phyloP scores from a whole-genome alignment of 352 stramenopile genomes.

The Phytopythium oedochilum region DNA sequence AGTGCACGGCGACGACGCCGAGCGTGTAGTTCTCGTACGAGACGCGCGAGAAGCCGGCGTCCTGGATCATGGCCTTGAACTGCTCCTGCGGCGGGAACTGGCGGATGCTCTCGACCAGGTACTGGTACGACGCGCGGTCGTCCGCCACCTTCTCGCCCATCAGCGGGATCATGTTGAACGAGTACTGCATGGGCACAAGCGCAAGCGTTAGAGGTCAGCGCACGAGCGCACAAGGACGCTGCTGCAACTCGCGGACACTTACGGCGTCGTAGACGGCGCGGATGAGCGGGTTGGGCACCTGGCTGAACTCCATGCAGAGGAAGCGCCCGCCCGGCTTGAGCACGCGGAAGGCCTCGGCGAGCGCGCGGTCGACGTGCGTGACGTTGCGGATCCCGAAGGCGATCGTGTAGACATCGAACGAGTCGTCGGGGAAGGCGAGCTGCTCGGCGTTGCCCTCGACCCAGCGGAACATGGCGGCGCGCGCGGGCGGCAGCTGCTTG shows the following conservation, averaged over 20 bases:
- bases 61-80: constrained; percentile 93
- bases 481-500: constrained; percentile 56
- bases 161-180: constrained; percentile 97
- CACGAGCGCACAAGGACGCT: too few relatives aligned
- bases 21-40: constrained; percentile 97
- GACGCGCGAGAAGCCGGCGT: constrained; percentile 91
- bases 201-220: too few relatives aligned
- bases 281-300: constrained; percentile 92
- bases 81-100: constrained; percentile 97
- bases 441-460: constrained; percentile 95
- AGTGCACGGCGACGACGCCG: constrained; percentile 97
- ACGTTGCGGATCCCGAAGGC: constrained; percentile 99
- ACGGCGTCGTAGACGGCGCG: constrained; percentile 92
- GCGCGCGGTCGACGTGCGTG: constrained; percentile 95
- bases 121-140: constrained; percentile 98
- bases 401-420: constrained; percentile 99
- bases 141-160: constrained; percentile 93
- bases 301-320: constrained; percentile 98
- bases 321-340: constrained; percentile 96
- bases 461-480: constrained; percentile 77
- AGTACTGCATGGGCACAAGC: constrained; percentile 77
- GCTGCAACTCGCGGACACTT: constrained; percentile 9
- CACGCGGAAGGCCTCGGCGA: constrained; percentile 94
- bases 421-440: constrained; percentile 93
- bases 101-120: constrained; percentile 99